Evolutionary conservation across 805 yeast species (phyloP).

Genomic region (Yarrowia alimentaria): DNA sequence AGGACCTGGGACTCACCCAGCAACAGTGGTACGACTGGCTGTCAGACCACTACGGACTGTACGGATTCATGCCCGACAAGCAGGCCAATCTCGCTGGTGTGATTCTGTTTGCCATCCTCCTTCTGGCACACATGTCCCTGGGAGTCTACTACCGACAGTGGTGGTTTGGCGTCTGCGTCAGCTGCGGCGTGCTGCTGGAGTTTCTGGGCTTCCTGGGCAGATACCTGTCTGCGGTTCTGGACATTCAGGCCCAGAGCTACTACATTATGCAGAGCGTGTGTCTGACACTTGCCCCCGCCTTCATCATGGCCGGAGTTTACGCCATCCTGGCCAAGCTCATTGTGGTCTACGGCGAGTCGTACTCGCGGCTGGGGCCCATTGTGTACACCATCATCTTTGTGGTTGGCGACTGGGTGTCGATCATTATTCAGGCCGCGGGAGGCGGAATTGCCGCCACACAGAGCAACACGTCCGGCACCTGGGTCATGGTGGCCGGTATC

Average conservation of each 20-base stretch:
- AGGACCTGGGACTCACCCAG: slow-evolving; percentile 1
- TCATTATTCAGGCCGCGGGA: slow-evolving; percentile 71
- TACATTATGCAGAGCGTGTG: slow-evolving; percentile 65
- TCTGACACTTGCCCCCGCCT: slow-evolving; percentile 75
- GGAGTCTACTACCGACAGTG: slow-evolving; percentile 52
- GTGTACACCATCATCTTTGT: slow-evolving; percentile 64
- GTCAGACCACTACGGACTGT: slow-evolving; percentile 2
- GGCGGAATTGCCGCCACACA: slow-evolving; percentile 66
- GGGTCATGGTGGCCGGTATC: slow-evolving; percentile 73
- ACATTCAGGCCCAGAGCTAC: slow-evolving; percentile 38
- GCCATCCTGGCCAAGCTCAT: slow-evolving; percentile 65
- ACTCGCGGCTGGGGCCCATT: slow-evolving; percentile 52
- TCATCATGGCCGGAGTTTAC: slow-evolving; percentile 80
- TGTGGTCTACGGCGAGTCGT: slow-evolving; percentile 54
- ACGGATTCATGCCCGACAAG: slow-evolving; percentile 10
- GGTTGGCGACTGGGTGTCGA: slow-evolving; percentile 59
- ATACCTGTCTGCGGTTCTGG: slow-evolving; percentile 50
- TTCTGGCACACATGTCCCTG: slow-evolving; percentile 45
- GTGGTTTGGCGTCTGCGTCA: slow-evolving; percentile 63
- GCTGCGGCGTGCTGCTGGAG: slow-evolving; percentile 30
- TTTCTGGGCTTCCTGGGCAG: slow-evolving; percentile 64
- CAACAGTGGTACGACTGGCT: slow-evolving; percentile 22
- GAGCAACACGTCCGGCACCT: slow-evolving; percentile 50
- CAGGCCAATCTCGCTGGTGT: slow-evolving; percentile 53
- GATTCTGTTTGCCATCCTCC: slow-evolving; percentile 52